Base-by-base conservation (phyloP, 805 yeast genomes). In the Metschnikowia matae region DNA sequence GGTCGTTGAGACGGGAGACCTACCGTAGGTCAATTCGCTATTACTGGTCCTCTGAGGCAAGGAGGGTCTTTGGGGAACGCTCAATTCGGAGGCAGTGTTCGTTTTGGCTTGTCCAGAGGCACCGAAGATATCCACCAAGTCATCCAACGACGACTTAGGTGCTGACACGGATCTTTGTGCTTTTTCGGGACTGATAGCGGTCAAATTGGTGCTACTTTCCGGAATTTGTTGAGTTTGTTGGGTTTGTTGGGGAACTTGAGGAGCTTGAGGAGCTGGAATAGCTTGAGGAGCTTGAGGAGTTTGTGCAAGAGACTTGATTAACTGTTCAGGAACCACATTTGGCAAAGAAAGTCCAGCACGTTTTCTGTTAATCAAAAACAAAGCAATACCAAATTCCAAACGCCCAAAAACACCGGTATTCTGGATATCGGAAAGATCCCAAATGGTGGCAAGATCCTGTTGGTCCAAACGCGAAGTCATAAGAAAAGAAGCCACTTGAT, bases 401-500 rank as follows among this genome's bases (percentile, higher is more conserved):
- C 79, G 82, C 44, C 88, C 78, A 62, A 94, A 89, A 39, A 78
- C 78, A 23, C 97, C 97, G 40, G 87, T 82, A 66, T 89, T 89
- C 57, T 88, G 86, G 54, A 89, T 78, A 65, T 94, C 97, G 8
- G 98, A 82, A 58, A 94, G 75, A 68, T 94, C 99, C 99, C 99
- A 94, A 40, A 92, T 83, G 21, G 82, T 71, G 1, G 98, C 99
- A 54, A 94, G 77, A 18, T 82, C 83, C 46, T 88, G 91, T 61
- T 91, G 96, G 46, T 84, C 79, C 52, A 94, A 79, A 54, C 88
- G 87, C 2, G 98, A 92, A 8, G 94, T 86, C 77, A 89, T 83
- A 59, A 94, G 80, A 64, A 91, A 89, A 6, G 86, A 84, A 6
- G 96, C 99, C 41, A 94, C 89, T 56, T 89, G 89, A 52, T 77